Base-by-base conservation (phyloP, 495 filamentous ascomycete species). In the Penicilliopsis zonata region DNA sequence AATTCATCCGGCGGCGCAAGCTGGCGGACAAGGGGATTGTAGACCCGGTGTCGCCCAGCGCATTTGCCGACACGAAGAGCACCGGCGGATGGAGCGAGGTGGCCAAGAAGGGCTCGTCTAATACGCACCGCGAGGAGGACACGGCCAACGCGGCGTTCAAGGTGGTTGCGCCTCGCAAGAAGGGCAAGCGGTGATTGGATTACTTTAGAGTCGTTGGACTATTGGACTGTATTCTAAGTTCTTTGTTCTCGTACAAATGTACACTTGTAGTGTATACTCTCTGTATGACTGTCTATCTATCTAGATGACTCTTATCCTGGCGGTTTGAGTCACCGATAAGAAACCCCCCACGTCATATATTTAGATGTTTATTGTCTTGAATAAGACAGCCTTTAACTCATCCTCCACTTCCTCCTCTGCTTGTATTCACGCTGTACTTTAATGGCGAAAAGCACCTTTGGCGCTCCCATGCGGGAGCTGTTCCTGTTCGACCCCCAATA, bases 21-120 rank as follows among this genome's bases (percentile, higher is more conserved):
- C 70, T 88, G 1, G 92, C 88, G 1, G 86, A 94, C 39, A 84
- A 80, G 64, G 90, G 90, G 18, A 67, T 94, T 18, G 63, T 90
- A 49, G 61, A 75, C 34, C 55, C 67, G 33, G 54, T 65, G 42
- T 44, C 49, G 13, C 48, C 50, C 14, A 64, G 65, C 31, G 58
- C 49, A 1, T 63, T 61, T 27, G 59, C 55, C 2, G 61, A 64
- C 24, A 49, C 25, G 12, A 41, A 55, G 42, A 57, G 53, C 34
- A 63, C 51, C 33, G 80, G 84, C 35, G 90, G 90, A 16, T 96
- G 90, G 90, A 94, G 73, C 47, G 92, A 96, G 61, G 90, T 98
- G 42, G 90, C 90, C 6, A 95, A 95, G 75, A 94, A 94, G 70
- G 73, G 75, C 4, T 67, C 66, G 16, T 48, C 59, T 8, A 68